Conservation (phyloP, 1,284 basidiomycete species). For the Rhizopogon hawkerae region DNA sequence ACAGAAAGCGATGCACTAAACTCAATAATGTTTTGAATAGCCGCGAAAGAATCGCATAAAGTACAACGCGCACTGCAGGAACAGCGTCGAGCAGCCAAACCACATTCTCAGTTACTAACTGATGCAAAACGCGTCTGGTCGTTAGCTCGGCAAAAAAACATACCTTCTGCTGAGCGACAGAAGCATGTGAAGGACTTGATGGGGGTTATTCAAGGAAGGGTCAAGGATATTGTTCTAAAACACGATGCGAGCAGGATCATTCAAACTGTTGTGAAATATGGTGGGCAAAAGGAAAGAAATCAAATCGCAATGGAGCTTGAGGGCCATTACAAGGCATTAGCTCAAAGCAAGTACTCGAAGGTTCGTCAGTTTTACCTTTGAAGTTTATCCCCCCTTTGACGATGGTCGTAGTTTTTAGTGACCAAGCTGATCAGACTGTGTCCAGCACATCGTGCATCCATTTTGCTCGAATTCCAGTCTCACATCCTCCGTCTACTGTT, state of each 20-base stretch:
- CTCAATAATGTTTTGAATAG: slow-evolving; percentile 26
- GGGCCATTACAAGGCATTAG: slow-evolving; percentile 68
- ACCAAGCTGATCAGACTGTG: slow-evolving; percentile 76
- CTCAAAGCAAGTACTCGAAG: slow-evolving; percentile 85
- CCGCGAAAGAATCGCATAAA: slow-evolving; percentile 57
- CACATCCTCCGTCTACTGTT: slow-evolving; percentile 67
- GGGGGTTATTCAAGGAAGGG: slow-evolving; percentile 65
- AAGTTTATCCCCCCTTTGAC: not conserved
- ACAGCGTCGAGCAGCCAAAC: slow-evolving; percentile 66
- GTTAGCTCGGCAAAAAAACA: slow-evolving; percentile 67
- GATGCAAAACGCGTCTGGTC: slow-evolving; percentile 79
- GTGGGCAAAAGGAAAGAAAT: slow-evolving; percentile 67
- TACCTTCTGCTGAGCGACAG: slow-evolving; percentile 63
- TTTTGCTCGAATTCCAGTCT: slow-evolving; percentile 70
- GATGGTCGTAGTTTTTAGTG: slow-evolving; percentile 60
- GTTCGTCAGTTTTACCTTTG: slow-evolving; percentile 30
- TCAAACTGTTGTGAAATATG: slow-evolving; percentile 80
- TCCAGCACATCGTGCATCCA: slow-evolving; percentile 60
- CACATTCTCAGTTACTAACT: slow-evolving; percentile 64
- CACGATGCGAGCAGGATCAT: slow-evolving; percentile 86
- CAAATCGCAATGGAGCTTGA: slow-evolving; percentile 76
- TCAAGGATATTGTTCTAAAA: slow-evolving; percentile 80
- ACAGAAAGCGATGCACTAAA: slow-evolving; percentile 4
- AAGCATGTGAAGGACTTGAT: slow-evolving; percentile 67
- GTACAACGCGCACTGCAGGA: slow-evolving; percentile 54